Evolutionary conservation across 2,329 filamentous ascomycete species (phyloP).

Genomic region (Alternaria atra): DNA sequence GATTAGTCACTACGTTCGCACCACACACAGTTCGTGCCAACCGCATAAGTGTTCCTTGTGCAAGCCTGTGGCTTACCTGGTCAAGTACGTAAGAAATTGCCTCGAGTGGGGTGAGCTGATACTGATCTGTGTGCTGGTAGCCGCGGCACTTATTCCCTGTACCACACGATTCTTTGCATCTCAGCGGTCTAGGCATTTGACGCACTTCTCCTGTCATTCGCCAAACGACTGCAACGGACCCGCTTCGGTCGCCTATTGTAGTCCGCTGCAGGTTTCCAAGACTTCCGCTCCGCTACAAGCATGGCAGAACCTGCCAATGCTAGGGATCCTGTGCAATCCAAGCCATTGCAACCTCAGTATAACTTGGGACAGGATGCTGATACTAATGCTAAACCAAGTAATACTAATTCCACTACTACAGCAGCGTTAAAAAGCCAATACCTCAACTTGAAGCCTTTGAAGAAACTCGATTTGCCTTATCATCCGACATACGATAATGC

Average conservation of each 20-base stretch:
- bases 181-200: conserved; percentile 13
- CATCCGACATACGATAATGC: conserved; percentile 23
- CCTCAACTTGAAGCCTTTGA: conserved; percentile 18
- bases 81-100: conserved; percentile 1
- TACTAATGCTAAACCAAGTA: too few relatives aligned
- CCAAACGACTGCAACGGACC: conserved; percentile 12
- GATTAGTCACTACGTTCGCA: neutral
- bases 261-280: conserved; percentile 15
- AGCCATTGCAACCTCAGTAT: neutral
- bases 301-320: conserved; percentile 12
- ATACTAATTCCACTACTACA: neutral
- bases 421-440: conserved; percentile 7
- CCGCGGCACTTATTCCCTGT: neutral
- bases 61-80: neutral
- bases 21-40: neutral
- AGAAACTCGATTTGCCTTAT: conserved; percentile 28
- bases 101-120: neutral
- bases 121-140: conserved; percentile 4
- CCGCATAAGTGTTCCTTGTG: neutral
- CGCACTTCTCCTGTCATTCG: conserved; percentile 4
- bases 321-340: conserved; percentile 12
- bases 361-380: neutral
- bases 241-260: conserved; percentile 3
- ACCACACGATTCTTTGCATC: neutral
- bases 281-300: conserved; percentile 26